A percentile compares a stretch with the other conserved stretches of the same genome.
phyloP scores from a whole-genome alignment of 2,329 filamentous ascomycete genomes.

The Colletotrichum cordylinicola region DNA sequence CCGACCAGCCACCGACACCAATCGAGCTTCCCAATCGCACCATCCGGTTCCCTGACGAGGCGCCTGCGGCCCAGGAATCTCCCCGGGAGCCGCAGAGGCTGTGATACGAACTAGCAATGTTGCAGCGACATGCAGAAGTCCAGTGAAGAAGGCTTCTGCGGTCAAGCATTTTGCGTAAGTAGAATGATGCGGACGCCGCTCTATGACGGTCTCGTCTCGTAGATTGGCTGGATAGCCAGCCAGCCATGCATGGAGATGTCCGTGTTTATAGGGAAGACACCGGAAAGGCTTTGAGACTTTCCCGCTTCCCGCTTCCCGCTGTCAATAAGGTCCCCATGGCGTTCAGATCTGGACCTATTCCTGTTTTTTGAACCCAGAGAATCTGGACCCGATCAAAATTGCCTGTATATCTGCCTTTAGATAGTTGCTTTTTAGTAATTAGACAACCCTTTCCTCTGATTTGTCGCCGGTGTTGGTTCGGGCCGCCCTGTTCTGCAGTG shows the following conservation, averaged over 20 bases:
- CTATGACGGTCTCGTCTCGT: neutral
- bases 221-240: neutral
- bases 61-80: neutral
- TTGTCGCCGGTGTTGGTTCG: neutral
- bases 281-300: neutral
- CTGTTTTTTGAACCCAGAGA: neutral
- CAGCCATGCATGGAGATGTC: neutral
- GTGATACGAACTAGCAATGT: neutral
- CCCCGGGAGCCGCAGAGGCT: neutral
- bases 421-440: neutral
- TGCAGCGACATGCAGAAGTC: neutral
- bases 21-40: conserved; percentile 34
- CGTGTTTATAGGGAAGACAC: neutral
- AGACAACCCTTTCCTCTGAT: neutral
- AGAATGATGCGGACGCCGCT: neutral
- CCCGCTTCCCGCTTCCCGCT: neutral
- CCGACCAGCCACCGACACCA: conserved; percentile 26
- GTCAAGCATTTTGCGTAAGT: neutral
- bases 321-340: neutral
- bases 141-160: neutral
- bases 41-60: conserved; percentile 51
- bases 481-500: neutral
- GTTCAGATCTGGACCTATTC: neutral
- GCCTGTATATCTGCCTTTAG: neutral
- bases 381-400: neutral